A percentile compares a stretch with the other conserved stretches of the same genome.
phyloP scores from a whole-genome alignment of 768 basidiomycete genomes.

The Psilocybe azurescens region DNA sequence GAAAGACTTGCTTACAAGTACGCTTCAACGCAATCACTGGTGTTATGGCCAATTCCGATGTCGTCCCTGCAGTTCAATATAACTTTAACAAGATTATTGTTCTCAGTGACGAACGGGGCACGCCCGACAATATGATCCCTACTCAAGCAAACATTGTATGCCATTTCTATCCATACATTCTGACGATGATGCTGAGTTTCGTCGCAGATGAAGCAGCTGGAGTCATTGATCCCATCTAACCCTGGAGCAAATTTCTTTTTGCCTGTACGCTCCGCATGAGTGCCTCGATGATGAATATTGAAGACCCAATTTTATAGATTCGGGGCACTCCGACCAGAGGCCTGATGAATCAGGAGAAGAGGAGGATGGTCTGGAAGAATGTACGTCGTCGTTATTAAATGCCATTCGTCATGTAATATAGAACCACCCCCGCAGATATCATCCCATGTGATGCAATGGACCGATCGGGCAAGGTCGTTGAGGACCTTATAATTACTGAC shows the following conservation, averaged over 20 bases:
- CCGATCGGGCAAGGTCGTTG: neutral
- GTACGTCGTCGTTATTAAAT: constrained; percentile 3
- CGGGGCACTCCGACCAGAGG: constrained; percentile 18
- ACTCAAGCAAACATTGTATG: constrained; percentile 13
- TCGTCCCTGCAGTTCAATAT: neutral
- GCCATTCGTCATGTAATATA: neutral
- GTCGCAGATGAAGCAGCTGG: constrained; percentile 3
- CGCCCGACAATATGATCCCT: neutral
- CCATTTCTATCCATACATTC: neutral
- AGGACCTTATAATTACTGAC: constrained; percentile 7
- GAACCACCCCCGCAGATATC: constrained; percentile 4
- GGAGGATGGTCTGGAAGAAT: constrained; percentile 18
- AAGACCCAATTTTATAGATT: constrained; percentile 4
- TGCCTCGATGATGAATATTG: neutral
- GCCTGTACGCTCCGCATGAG: constrained; percentile 2
- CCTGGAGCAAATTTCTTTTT: constrained; percentile 12
- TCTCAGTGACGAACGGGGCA: neutral
- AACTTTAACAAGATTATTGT: constrained; percentile 2
- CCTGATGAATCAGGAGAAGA: constrained; percentile 2
- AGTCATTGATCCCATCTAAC: neutral
- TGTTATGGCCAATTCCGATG: too few species aligned
- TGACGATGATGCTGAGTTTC: neutral
- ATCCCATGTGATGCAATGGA: constrained; percentile 16
- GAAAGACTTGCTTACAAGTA: constrained; percentile 13
- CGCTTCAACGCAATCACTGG: neutral